Base-by-base conservation (phyloP, 1,284 basidiomycete genomes). In the Ceratobasidium sp. region DNA sequence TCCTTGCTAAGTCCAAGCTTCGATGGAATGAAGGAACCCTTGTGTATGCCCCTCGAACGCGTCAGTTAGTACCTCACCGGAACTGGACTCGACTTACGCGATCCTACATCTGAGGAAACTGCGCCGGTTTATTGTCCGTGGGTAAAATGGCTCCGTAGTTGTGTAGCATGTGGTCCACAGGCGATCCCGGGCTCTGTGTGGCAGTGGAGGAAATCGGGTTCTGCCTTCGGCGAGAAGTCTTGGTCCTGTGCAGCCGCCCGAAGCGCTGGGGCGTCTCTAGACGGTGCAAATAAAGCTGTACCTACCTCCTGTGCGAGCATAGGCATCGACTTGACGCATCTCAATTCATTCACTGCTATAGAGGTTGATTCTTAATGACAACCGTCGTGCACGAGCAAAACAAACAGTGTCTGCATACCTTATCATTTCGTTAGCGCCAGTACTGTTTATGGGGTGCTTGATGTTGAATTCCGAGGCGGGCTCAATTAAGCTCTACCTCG, bases 351-450 rank as follows among this genome's bases (percentile, higher is more conserved):
- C 38, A 42, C 13, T 40, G 29, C 13, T 29, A 60, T 34, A 31
- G 38, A 40, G 10, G 17, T 40, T 17, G 20, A 12, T 20, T 15
- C 29, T 53, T 17, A 43, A 45, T 64, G 34, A 53, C 50, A 38
- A 47, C 55, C 27, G 55, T 47, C 7, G 13, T 7, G 17, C 34
- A 22, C 42, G 35, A 65, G 22, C 15, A 34, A 65, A 65, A 65
- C 50, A 65, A 65, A 65, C 62, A 65, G 50, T 53, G 49, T 43
- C 27, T 65, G 62, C 62, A 54, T 53, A 65, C 62, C 49, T 50
- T 65, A 65, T 65, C 62, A 65, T 3, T 38, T 17, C 29, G 38
- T 40, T 17, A 17, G 38, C 38, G 17, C 38, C 17, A 40, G 38
- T 40, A 17, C 38, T 17, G 17, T 17, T 40, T 40, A 40, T 40